Percentiles rank a stretch among this genome's conserved stretches.
These are phyloP conservation scores for Cercospora citrullina DNA, from an alignment of 2,329 filamentous ascomycete species.

Conservation along the genomic window DNA sequence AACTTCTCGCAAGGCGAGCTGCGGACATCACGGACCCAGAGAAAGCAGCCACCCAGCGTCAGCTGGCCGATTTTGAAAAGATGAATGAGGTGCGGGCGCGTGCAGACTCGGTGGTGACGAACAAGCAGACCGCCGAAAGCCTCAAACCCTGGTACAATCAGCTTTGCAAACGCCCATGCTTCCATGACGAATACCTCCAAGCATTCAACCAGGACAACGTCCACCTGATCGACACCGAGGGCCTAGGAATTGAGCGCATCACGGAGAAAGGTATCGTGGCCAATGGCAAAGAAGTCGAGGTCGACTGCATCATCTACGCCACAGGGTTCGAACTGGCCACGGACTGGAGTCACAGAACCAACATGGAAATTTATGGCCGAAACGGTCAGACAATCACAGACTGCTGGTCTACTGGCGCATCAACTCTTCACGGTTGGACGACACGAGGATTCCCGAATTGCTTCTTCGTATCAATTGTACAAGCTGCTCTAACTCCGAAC, in stretches of 20 bases:
- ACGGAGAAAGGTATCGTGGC: constrained; percentile 52
- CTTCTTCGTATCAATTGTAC: constrained; percentile 49
- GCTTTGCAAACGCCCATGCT: constrained; percentile 64
- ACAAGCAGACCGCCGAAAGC: constrained; percentile 52
- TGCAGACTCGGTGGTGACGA: constrained; percentile 52
- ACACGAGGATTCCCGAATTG: constrained; percentile 57
- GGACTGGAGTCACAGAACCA: constrained; percentile 34
- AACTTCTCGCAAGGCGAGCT: constrained; percentile 24
- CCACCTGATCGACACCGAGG: constrained; percentile 59
- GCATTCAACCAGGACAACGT: constrained; percentile 61
- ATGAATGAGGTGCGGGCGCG: constrained; percentile 49
- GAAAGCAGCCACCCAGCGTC: constrained; percentile 23
- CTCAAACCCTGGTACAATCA: constrained; percentile 61
- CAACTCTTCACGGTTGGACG: constrained; percentile 56
- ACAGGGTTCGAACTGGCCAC: constrained; percentile 47
- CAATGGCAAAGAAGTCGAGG: constrained; percentile 49
- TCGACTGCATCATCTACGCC: constrained; percentile 51
- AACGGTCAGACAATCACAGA: constrained; percentile 48
- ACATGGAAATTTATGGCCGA: constrained; percentile 43
- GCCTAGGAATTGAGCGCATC: constrained; percentile 52
- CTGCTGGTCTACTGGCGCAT: constrained; percentile 46
- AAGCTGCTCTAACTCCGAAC: constrained; percentile 46
- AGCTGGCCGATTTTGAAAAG: constrained; percentile 29
- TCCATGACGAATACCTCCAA: constrained; percentile 59
- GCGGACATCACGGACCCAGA: constrained; percentile 17